Conservation (phyloP, 1,139 yeast genomes). For the Yamadazyma atlantica region DNA sequence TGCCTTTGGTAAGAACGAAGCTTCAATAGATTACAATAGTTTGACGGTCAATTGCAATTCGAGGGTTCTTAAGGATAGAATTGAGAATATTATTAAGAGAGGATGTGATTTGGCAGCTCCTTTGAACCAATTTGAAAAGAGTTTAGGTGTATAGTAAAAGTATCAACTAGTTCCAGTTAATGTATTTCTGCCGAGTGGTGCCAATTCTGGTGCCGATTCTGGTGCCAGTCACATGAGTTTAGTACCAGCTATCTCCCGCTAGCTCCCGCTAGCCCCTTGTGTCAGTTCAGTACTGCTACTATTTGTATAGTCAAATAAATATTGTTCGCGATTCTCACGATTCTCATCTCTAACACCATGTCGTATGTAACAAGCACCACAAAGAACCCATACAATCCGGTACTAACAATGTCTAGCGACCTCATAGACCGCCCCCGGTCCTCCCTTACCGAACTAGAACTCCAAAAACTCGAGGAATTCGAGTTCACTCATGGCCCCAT, state of each 20-base stretch:
- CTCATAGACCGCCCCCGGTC: constrained; percentile 70
- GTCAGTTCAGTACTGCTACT: too few species aligned
- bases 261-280: too few species aligned
- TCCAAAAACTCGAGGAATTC: constrained; percentile 81
- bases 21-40: constrained; percentile 62
- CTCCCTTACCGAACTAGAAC: constrained; percentile 78
- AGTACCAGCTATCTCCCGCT: too few species aligned
- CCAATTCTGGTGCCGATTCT: too few species aligned
- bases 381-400: neutral
- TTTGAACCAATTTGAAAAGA: constrained; percentile 26
- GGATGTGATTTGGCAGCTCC: constrained; percentile 87
- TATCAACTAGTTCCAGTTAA: too few species aligned
- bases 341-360: constrained; percentile 5
- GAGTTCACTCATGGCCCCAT: constrained; percentile 92
- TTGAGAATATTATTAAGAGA: constrained; percentile 74
- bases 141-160: constrained; percentile 11
- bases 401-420: constrained; percentile 41
- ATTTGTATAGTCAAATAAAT: neutral
- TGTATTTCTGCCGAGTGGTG: too few species aligned
- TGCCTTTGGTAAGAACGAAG: constrained; percentile 71
- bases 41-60: constrained; percentile 76
- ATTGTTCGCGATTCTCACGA: too few species aligned
- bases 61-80: constrained; percentile 75
- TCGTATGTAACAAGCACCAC: constrained; percentile 11
- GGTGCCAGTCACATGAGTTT: too few species aligned